Conservation (phyloP, 148 eudicot species). For the Fagopyrum esculentum region DNA sequence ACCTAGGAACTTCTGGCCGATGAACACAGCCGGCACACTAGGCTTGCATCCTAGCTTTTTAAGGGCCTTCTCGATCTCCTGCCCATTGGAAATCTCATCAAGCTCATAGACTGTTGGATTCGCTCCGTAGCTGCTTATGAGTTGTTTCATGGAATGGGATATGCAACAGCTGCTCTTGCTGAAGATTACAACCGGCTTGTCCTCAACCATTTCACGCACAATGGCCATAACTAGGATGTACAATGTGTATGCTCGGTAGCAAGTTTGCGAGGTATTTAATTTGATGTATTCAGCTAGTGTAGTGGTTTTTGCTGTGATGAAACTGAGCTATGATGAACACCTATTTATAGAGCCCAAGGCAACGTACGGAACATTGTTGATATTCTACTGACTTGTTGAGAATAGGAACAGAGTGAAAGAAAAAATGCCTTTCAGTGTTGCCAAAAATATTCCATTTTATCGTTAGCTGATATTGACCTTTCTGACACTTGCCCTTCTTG, state of each 20-base stretch:
- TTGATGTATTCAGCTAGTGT: not conserved
- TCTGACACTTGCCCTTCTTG: too few species aligned
- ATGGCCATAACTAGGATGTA: conserved; percentile 18
- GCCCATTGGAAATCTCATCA: conserved; percentile 38
- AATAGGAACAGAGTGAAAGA: not conserved
- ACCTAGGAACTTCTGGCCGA: conserved; percentile 2
- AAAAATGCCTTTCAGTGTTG: not conserved
- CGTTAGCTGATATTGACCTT: not conserved
- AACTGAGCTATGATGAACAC: not conserved
- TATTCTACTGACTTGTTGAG: not conserved
- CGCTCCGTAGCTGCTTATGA: conserved; percentile 46
- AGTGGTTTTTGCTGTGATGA: not conserved
- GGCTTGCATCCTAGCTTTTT: conserved; percentile 25
- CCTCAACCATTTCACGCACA: conserved; percentile 22
- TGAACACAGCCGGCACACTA: conserved; percentile 20
- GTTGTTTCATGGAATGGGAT: conserved; percentile 32
- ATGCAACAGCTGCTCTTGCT: conserved; percentile 48
- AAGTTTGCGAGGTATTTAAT: not conserved
- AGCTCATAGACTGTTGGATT: conserved; percentile 40
- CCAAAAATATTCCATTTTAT: not conserved
- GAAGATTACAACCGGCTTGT: conserved; percentile 53
- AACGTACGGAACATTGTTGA: not conserved
- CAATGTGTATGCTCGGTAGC: not conserved
- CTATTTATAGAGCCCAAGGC: not conserved
- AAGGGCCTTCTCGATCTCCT: conserved; percentile 36